Conservation (phyloP, 805 yeast species). For the Cyberlindnera mrakii region DNA sequence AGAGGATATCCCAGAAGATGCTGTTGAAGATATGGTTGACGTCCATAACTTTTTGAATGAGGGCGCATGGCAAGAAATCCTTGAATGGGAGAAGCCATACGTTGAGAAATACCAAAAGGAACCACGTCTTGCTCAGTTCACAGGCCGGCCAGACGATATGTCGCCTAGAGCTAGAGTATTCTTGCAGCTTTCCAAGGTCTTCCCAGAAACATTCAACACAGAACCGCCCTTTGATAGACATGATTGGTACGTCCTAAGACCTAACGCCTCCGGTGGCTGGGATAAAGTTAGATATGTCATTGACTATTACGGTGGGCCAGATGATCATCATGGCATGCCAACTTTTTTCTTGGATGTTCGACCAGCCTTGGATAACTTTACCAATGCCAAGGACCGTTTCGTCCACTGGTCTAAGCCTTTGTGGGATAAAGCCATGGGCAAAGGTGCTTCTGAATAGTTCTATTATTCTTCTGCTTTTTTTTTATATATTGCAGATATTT, state of each 20-base stretch:
- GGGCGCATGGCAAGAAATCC: slow-evolving; percentile 94
- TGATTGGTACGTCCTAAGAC: slow-evolving; percentile 93
- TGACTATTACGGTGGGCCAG: slow-evolving; percentile 95
- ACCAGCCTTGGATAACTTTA: slow-evolving; percentile 77
- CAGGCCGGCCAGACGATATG: slow-evolving; percentile 85
- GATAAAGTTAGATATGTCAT: slow-evolving; percentile 81
- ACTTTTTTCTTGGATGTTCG: slow-evolving; percentile 90
- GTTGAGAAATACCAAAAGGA: slow-evolving; percentile 44
- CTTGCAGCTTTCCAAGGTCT: slow-evolving; percentile 55
- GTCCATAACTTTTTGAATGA: slow-evolving; percentile 95
- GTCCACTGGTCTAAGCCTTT: slow-evolving; percentile 60
- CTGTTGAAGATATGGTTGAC: slow-evolving; percentile 94
- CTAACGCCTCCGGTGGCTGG: slow-evolving; percentile 44
- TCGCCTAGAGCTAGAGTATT: slow-evolving; percentile 80
- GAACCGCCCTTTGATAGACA: slow-evolving; percentile 97
- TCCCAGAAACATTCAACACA: slow-evolving; percentile 66
- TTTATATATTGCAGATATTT: background rate
- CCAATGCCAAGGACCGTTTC: slow-evolving; percentile 63
- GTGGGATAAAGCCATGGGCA: slow-evolving; percentile 59
- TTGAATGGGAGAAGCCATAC: slow-evolving; percentile 83
- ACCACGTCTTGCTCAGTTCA: slow-evolving; percentile 80
- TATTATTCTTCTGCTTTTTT: background rate
- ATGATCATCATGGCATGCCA: slow-evolving; percentile 84
- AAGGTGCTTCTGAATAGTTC: background rate
- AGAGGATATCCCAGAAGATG: slow-evolving; percentile 86